Base-by-base conservation (phyloP, 2,329 filamentous ascomycete genomes). In the Paecilomyces sp. region DNA sequence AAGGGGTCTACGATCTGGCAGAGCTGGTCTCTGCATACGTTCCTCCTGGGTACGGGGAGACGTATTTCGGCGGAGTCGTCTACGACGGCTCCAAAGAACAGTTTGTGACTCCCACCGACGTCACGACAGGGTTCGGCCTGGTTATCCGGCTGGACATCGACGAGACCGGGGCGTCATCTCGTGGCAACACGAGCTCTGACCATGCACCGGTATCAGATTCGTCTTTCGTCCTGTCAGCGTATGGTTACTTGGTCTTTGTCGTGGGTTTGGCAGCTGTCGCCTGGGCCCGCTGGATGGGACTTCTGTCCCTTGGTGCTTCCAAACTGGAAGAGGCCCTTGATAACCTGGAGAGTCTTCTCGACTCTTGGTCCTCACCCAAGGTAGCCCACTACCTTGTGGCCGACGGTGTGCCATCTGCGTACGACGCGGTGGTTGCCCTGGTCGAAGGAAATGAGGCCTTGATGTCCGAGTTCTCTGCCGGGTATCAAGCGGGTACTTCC, bases 1-100 rank as follows among this genome's bases (percentile, higher is more conserved):
- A 62, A 57, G 57, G 61, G 15, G 34, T 62, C 56, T 61, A 57
- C 54, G 64, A 66, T 47, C 50, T 67, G 51, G 62, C 59, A 18
- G 36, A 66, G 28, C 57, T 52, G 6, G 25, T 57, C 22, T 30
- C 54, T 51, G 56, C 33, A 55, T 60, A 60, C 52, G 41, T 18
- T 24, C 22, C 25, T 51, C 57, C 58, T 58, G 12, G 50, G 58
- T 41, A 59, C 60, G 55, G 57, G 18, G 18, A 22, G 31, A 34
- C 57, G 54, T 53, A 60, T 56, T 55, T 58, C 56, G 56, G 28
- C 25, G 33, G 34, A 34, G 57, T 47, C 30, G 58, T 51, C 54
- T 33, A 51, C 34, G 51, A 54, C 50, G 55, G 53, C 47, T 57
- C 33, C 54, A 28, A 12, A 22, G 56, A 58, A 52, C 50, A 22